Base-by-base conservation (phyloP, 1,139 yeast species). In the Pneumocystis wakefieldiae region DNA sequence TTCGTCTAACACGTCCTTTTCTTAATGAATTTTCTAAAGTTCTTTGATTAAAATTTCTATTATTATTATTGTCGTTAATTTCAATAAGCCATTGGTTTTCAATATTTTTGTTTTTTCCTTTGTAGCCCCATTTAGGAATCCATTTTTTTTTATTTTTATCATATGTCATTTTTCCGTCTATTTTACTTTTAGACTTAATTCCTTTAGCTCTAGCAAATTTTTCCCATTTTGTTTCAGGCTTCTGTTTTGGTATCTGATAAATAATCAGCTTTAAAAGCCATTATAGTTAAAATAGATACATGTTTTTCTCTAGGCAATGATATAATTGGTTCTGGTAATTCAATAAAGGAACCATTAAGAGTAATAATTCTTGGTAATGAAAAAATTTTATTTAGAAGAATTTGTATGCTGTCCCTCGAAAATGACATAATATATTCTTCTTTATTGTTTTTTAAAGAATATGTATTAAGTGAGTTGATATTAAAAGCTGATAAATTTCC, bases 111-210 rank as follows among this genome's bases (percentile, higher is more conserved):
- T 92, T 92, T 75, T 83, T 83, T 71, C 98, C 98, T 69, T 87
- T 85, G 78, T 86, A 92, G 66, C 99, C 99, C 98, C 98, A 94
- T 76, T 90, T 91, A 70, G 95, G 94, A 66, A 86, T 96, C 98
- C 98, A 94, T 75, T 90, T 91, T 62, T 92, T 92, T 37, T 82
- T 77, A 60, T 81, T 94, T 75, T 94, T 97, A 74, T 92, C 96
- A 71, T 78, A 94, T 1, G 88, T 91, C 82, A 86, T 79, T 77
- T 89, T 92, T 62, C 96, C 97, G 53, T 88, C 86, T 75, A 85
- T 90, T 36, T 69, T 66, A 68, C 88, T 87, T 79, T 88, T 90
- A 75, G 95, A 81, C 76, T 86, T 81, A 73, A 94, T 94, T 70
- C 97, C 97, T 78, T 94, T 94, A 80, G 83, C 87, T 65, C 87